A percentile compares a stretch with the other conserved stretches of the same genome.
Evolutionary conservation across 148 eudicot species (phyloP).

Genomic region (Polygonum maritimum): DNA sequence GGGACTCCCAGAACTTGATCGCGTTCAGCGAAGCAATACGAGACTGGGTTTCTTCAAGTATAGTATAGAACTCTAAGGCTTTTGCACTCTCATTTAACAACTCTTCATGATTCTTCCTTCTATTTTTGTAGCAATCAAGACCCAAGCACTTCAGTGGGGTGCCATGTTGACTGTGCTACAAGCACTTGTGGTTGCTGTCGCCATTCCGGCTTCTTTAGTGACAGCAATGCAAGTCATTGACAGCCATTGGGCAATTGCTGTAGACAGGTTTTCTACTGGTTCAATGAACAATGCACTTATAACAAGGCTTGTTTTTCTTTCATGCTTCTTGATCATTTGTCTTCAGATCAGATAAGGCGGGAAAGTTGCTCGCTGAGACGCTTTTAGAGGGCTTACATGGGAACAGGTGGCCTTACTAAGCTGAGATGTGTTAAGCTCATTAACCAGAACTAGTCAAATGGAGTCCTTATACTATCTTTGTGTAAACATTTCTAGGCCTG

Average conservation of each 20-base stretch:
- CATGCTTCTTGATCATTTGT: not conserved
- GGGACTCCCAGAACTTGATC: constrained; percentile 27
- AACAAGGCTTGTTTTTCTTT: no score
- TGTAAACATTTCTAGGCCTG: constrained; percentile 46
- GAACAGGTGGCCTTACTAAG: constrained; percentile 40
- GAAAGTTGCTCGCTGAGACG: constrained; percentile 78
- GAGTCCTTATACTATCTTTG: not conserved
- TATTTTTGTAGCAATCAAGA: constrained; percentile 40
- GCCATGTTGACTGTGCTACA: constrained; percentile 76
- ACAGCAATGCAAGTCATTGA: constrained; percentile 57
- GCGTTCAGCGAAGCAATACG: constrained; percentile 24
- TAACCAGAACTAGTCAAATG: not conserved
- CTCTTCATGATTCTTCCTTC: no score
- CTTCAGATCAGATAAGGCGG: constrained; percentile 82
- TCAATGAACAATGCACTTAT: not conserved
- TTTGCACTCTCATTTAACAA: not conserved
- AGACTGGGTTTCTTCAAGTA: constrained; percentile 31
- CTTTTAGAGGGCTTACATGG: constrained; percentile 75
- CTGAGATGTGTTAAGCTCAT: not conserved
- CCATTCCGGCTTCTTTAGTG: constrained; percentile 70
- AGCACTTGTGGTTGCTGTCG: constrained; percentile 49
- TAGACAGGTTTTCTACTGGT: constrained; percentile 50
- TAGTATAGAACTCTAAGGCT: not conserved
- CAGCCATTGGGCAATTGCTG: constrained; percentile 79
- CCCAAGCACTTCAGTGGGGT: constrained; percentile 54